Evolutionary conservation across 164 flowering plant genomes (phyloP), one percentile per base, ranked within the genome.

Genomic region (Umbilicus rupestris): DNA sequence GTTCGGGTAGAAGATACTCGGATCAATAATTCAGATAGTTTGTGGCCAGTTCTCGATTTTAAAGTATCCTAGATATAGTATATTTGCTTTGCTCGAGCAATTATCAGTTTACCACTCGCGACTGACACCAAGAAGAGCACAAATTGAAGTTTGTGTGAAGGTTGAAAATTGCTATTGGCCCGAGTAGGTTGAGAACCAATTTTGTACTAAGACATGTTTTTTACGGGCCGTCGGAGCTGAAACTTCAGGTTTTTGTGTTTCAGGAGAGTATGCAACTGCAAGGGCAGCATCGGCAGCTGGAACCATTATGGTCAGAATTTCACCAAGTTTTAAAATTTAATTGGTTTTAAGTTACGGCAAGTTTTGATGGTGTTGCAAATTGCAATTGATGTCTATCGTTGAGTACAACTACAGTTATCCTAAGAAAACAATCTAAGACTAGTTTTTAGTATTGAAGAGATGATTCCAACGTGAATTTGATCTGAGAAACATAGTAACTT

Each of bases 221-320:
- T 62, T 16, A 62, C 3, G 41, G 26, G n/a, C 1, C 26, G 31
- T 17, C 20, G 6, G 22, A 62, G 24, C 31, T 62, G 5, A 33
- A 33, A 10, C 44, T 62, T 62, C 12, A 10, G 7, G 24, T 62
- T 16, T 31, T 30, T 12, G 44, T 62, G 8, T n/a, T 62, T 26
- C 37, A 83, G 87, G 87, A 62, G 87, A 84, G 64, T 76, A 71
- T 73, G 87, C 87, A 62, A 84, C 85, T 7, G 84, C 87, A 41
- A 74, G 85, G 68, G 87, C 87, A 19, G 81, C 87, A 68, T 74
- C 87, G 37, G 80, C 85, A 31, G 81, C 82, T 71, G 81, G 79
- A 62, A 83, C 87, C 26, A 83, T 83, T 46, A 83, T 83, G 87
- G 87, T 83, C 73, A 35, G 76, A 1, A 67, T 71, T 55, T 41